Conservation (phyloP, 805 yeast species). For the Starmera amethionina region DNA sequence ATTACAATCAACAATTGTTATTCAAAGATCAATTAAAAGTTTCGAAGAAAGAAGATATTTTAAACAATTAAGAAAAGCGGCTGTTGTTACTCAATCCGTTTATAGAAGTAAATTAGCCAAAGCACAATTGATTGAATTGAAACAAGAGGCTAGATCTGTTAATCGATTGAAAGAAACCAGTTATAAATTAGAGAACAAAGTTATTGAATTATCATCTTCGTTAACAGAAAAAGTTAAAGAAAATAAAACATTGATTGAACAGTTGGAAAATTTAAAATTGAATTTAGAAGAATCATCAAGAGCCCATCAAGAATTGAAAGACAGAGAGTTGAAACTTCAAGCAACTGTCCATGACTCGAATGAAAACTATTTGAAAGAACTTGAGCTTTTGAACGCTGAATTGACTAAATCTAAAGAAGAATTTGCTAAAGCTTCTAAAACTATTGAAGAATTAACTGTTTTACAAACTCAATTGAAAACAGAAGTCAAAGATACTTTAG, state of each 20-base stretch:
- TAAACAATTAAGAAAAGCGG: slow-evolving; percentile 37
- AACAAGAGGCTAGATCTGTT: slow-evolving; percentile 86
- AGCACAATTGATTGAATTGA: slow-evolving; percentile 50
- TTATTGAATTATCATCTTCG: slow-evolving; percentile 87
- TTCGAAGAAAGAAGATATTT: slow-evolving; percentile 47
- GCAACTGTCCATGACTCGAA: slow-evolving; percentile 35
- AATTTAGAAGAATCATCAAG: slow-evolving; percentile 44
- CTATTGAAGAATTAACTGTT: slow-evolving; percentile 48
- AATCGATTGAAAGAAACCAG: slow-evolving; percentile 86
- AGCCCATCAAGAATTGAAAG: slow-evolving; percentile 43
- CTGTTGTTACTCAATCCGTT: slow-evolving; percentile 67
- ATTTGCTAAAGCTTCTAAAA: slow-evolving; percentile 45
- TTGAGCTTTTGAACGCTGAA: slow-evolving; percentile 44
- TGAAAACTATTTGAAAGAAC: slow-evolving; percentile 37
- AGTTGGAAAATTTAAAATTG: slow-evolving; percentile 41
- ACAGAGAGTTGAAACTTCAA: slow-evolving; percentile 45
- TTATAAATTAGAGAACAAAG: slow-evolving; percentile 90
- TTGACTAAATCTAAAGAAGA: slow-evolving; percentile 44
- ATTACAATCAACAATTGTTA: slow-evolving; percentile 51
- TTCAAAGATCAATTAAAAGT: slow-evolving; percentile 74
- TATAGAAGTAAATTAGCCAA: slow-evolving; percentile 70
- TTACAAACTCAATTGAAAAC: slow-evolving; percentile 54
- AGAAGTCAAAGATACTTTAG: slow-evolving; percentile 52
- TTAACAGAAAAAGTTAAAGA: slow-evolving; percentile 73
- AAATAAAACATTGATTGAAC: slow-evolving; percentile 59